Evolutionary conservation across 805 yeast species (phyloP).

Genomic region (Ogataea polymorpha): DNA sequence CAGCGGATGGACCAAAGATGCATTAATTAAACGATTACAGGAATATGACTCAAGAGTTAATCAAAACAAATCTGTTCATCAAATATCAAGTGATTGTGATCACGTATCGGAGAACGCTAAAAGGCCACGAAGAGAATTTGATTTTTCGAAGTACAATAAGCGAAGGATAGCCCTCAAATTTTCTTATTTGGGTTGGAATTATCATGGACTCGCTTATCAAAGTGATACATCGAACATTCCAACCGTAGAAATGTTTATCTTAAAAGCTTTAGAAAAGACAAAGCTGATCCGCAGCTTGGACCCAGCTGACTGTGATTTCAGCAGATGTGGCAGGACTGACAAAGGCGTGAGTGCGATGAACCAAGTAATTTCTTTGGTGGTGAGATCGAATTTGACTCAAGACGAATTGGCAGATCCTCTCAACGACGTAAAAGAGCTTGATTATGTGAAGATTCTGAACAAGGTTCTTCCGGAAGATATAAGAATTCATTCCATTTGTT

Average conservation of each 20-base stretch:
- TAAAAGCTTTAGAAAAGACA: conserved; percentile 68
- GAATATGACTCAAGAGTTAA: conserved; percentile 46
- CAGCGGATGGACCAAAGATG: too few species aligned
- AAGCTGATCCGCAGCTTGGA: conserved; percentile 59
- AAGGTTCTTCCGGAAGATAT: conserved; percentile 78
- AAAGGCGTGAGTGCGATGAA: conserved; percentile 96
- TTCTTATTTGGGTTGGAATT: conserved; percentile 92
- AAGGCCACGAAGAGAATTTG: conserved; percentile 40
- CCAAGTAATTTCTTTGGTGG: conserved; percentile 79
- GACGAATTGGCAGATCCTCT: conserved; percentile 59
- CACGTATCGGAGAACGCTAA: background rate
- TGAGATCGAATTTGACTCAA: conserved; percentile 62
- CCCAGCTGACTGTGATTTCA: conserved; percentile 65
- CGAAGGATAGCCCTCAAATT: conserved; percentile 78
- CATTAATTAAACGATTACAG: conserved; percentile 43
- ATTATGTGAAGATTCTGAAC: conserved; percentile 73
- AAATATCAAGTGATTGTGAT: too few species aligned
- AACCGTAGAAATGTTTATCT: conserved; percentile 77
- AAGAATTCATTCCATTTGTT: conserved; percentile 72
- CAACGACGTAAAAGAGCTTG: conserved; percentile 67
- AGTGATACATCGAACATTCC: conserved; percentile 72
- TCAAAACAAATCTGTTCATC: too few species aligned
- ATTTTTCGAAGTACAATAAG: conserved; percentile 57
- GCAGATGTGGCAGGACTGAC: conserved; percentile 94
- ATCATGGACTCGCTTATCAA: conserved; percentile 86